Evolutionary conservation across 2,329 filamentous ascomycete genomes (phyloP).

Genomic region (Coniochaeta hoffmannii): DNA sequence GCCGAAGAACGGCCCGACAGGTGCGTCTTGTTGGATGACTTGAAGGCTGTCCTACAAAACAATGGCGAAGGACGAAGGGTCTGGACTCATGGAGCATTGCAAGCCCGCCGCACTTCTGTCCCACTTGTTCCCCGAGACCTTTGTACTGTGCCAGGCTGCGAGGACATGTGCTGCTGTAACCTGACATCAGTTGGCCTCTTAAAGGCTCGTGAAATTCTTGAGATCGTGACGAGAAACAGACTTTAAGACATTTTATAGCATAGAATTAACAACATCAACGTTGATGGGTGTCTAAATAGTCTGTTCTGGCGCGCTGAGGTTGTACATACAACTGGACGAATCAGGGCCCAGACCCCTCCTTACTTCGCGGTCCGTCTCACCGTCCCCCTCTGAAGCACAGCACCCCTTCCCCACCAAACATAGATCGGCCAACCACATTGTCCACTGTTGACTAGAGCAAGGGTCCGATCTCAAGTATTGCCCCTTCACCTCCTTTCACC

Average conservation of each 20-base stretch:
- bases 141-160: too few relatives aligned
- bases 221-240: too few relatives aligned
- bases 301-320: background rate
- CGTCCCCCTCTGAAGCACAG: background rate
- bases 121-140: too few relatives aligned
- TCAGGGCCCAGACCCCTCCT: background rate
- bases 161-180: too few relatives aligned
- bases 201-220: too few relatives aligned
- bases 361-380: background rate
- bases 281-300: background rate
- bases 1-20: background rate
- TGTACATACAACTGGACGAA: background rate
- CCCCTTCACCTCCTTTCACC: slow-evolving; percentile 1
- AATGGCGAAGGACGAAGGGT: background rate
- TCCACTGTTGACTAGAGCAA: background rate
- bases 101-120: too few relatives aligned
- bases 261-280: too few relatives aligned
- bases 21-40: background rate
- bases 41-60: background rate
- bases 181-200: too few relatives aligned
- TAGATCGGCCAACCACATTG: background rate
- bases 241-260: too few relatives aligned
- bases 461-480: background rate
- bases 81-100: background rate
- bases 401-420: background rate